Evolutionary conservation across 2,329 filamentous ascomycete species (phyloP).

Genomic region (Pyrenochaeta sp.): DNA sequence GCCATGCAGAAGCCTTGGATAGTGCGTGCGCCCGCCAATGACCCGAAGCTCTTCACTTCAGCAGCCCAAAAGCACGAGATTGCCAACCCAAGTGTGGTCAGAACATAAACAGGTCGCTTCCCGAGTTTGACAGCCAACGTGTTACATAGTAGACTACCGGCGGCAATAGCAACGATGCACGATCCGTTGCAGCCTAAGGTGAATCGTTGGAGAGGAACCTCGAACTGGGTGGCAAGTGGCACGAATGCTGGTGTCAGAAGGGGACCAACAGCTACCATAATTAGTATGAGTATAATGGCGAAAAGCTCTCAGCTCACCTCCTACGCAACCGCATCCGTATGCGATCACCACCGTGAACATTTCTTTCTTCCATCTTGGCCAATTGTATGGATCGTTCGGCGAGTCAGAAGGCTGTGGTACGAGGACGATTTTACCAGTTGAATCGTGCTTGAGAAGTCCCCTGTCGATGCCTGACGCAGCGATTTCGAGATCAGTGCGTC

Average conservation of each 20-base stretch:
- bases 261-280: constrained; percentile 29
- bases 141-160: constrained; percentile 31
- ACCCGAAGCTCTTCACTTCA: constrained; percentile 29
- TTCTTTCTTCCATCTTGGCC: constrained; percentile 48
- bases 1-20: constrained; percentile 36
- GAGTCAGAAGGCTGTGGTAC: constrained; percentile 62
- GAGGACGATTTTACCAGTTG: constrained; percentile 53
- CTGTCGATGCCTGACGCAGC: constrained; percentile 18
- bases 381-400: constrained; percentile 62
- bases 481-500: constrained; percentile 22
- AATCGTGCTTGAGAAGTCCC: constrained; percentile 31
- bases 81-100: constrained; percentile 29
- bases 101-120: constrained; percentile 29
- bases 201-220: constrained; percentile 29
- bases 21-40: constrained; percentile 27
- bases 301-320: constrained; percentile 16
- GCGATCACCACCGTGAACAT: constrained; percentile 35
- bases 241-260: constrained; percentile 35
- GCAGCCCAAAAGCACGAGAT: constrained; percentile 35
- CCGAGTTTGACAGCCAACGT: constrained; percentile 33
- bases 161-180: constrained; percentile 29
- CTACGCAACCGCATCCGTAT: constrained; percentile 34
- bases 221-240: constrained; percentile 26
- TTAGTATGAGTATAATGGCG: not conserved
- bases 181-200: constrained; percentile 29